These are phyloP conservation scores for Alopecurus myosuroides DNA, from an alignment of 176 grass and related monocot species.

Conservation along the genomic window DNA sequence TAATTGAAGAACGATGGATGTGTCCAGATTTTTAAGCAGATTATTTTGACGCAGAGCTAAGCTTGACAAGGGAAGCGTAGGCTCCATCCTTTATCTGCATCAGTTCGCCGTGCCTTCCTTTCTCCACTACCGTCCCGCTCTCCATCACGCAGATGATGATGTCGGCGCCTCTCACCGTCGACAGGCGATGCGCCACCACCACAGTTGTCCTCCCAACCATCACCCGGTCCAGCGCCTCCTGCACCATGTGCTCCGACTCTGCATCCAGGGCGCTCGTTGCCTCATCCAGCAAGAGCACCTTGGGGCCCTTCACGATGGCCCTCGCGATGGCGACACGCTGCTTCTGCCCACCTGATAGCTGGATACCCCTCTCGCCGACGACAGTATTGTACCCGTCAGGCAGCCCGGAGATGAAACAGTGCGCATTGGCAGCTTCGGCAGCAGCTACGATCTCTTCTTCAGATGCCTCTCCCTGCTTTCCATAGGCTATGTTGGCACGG, in stretches of 20 bases:
- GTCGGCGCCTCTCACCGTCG: slow-evolving; percentile 50
- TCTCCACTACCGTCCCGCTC: slow-evolving; percentile 52
- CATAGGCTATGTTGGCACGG: slow-evolving; percentile 68
- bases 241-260: slow-evolving; percentile 58
- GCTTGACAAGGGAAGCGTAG: slow-evolving; percentile 66
- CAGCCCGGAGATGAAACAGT: slow-evolving; percentile 63
- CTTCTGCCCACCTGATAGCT: slow-evolving; percentile 80
- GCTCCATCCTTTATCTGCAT: slow-evolving; percentile 41
- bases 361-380: slow-evolving; percentile 68
- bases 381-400: slow-evolving; percentile 59
- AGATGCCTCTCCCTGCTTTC: slow-evolving; percentile 57
- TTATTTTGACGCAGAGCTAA: too few species aligned
- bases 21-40: background rate
- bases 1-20: background rate
- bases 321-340: slow-evolving; percentile 77
- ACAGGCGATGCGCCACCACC: slow-evolving; percentile 66
- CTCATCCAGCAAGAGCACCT: slow-evolving; percentile 69
- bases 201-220: slow-evolving; percentile 46
- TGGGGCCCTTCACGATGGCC: slow-evolving; percentile 65
- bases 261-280: slow-evolving; percentile 78
- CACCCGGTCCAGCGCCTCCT: slow-evolving; percentile 71
- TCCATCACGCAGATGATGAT: slow-evolving; percentile 51
- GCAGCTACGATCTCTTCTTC: slow-evolving; percentile 64
- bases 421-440: slow-evolving; percentile 61
- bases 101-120: slow-evolving; percentile 57